These are phyloP conservation scores for Pascua guehoae DNA, from an alignment of 1,284 basidiomycete genomes.

Conservation along the genomic window DNA sequence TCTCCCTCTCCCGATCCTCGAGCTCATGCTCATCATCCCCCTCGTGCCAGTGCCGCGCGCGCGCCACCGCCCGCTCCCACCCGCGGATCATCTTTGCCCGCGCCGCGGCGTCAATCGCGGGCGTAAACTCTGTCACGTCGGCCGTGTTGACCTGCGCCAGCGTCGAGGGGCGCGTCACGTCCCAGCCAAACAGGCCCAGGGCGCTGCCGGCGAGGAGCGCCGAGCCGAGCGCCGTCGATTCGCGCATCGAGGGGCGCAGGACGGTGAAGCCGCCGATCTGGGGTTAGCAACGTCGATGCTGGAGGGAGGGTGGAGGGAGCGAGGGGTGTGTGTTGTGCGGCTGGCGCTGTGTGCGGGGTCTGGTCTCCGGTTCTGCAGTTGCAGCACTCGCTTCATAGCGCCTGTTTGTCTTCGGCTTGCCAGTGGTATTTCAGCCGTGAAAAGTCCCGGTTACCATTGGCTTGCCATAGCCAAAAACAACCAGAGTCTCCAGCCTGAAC, in stretches of 20 bases:
- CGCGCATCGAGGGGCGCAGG: conserved; percentile 90
- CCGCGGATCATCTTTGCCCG: conserved; percentile 64
- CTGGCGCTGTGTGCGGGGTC: too few species aligned
- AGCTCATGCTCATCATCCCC: conserved; percentile 13
- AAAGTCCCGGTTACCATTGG: too few species aligned
- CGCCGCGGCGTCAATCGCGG: conserved; percentile 57
- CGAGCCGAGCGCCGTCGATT: conserved; percentile 94
- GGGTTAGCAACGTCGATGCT: conserved; percentile 2
- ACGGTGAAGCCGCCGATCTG: conserved; percentile 82
- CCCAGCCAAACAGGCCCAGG: conserved; percentile 89
- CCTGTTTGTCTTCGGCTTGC: too few species aligned
- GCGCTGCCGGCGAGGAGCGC: conserved; percentile 92
- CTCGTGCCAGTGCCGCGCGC: conserved; percentile 67
- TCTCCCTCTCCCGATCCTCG: conserved; percentile 20
- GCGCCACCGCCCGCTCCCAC: conserved; percentile 81
- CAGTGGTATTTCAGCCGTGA: too few species aligned
- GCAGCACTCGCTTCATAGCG: too few species aligned
- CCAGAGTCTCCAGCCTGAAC: too few species aligned
- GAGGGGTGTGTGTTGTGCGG: too few species aligned
- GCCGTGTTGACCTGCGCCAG: conserved; percentile 84
- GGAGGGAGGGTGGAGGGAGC: background rate
- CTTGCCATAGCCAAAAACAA: too few species aligned
- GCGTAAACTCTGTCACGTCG: conserved; percentile 69
- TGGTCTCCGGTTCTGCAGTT: too few species aligned
- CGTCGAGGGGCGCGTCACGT: conserved; percentile 77